A percentile compares a stretch with the other conserved stretches of the same genome.
These are phyloP conservation scores for Aspergillus sp. DNA, from an alignment of 2,329 filamentous ascomycete genomes.

Conservation along the genomic window DNA sequence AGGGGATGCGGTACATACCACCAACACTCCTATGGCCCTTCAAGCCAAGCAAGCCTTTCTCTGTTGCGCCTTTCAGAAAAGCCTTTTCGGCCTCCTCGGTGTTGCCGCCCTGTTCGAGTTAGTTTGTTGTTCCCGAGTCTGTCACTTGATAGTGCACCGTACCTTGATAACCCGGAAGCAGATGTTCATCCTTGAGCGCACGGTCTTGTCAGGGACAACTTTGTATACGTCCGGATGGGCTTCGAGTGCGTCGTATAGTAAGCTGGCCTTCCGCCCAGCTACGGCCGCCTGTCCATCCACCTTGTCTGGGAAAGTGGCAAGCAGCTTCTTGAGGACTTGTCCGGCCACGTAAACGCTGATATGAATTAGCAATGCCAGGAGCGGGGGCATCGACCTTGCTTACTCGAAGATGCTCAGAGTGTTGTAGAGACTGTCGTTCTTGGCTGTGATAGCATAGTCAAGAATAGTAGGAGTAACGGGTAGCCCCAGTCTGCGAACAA, in stretches of 20 bases:
- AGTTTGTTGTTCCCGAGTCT: background rate
- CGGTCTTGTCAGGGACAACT: constrained; percentile 65
- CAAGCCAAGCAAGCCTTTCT: constrained; percentile 62
- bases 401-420: constrained; percentile 73
- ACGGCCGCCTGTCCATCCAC: constrained; percentile 68
- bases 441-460: constrained; percentile 73
- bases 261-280: constrained; percentile 61
- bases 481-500: constrained; percentile 59
- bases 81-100: constrained; percentile 61
- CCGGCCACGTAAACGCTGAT: constrained; percentile 76
- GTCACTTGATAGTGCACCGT: constrained; percentile 1
- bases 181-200: constrained; percentile 85
- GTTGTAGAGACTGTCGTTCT: constrained; percentile 94
- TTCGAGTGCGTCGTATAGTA: constrained; percentile 72
- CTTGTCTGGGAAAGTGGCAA: constrained; percentile 55
- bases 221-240: constrained; percentile 62
- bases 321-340: constrained; percentile 71
- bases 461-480: constrained; percentile 58
- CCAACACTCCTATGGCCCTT: constrained; percentile 85
- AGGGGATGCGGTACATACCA: constrained; percentile 36
- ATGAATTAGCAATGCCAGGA: background rate
- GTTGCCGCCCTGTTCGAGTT: constrained; percentile 41
- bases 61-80: constrained; percentile 65
- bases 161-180: constrained; percentile 67
- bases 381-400: background rate